phyloP scores from a whole-genome alignment of 345 rosid genomes.

The Salix suchowensis region DNA sequence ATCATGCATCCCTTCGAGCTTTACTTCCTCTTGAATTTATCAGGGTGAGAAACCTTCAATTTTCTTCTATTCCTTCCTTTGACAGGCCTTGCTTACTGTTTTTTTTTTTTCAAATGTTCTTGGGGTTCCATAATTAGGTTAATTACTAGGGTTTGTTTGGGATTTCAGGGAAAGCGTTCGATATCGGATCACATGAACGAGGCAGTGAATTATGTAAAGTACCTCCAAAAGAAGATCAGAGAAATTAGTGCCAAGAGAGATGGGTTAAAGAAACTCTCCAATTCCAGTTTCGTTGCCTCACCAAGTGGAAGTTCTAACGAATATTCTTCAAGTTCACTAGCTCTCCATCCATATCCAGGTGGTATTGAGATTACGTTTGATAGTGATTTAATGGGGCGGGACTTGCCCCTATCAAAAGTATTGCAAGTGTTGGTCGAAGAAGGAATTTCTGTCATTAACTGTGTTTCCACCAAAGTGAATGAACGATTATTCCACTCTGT shows the following conservation, averaged over 20 bases:
- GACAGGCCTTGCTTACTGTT: neutral
- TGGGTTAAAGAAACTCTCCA: conserved; percentile 30
- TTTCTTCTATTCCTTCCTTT: neutral
- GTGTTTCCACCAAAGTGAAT: conserved; percentile 49
- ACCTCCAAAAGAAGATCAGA: conserved; percentile 39
- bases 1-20: conserved; percentile 49
- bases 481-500: conserved; percentile 42
- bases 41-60: conserved; percentile 38
- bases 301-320: conserved; percentile 11
- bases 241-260: conserved; percentile 41
- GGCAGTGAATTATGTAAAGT: conserved; percentile 64
- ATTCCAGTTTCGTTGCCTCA: conserved; percentile 5
- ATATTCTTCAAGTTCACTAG: conserved; percentile 16
- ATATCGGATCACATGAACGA: conserved; percentile 81
- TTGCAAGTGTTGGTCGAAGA: conserved; percentile 40
- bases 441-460: conserved; percentile 45
- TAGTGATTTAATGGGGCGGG: conserved; percentile 25
- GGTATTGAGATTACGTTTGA: conserved; percentile 55
- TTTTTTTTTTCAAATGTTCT: neutral
- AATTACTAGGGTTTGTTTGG: conserved; percentile 14
- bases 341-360: conserved; percentile 35
- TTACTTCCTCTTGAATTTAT: conserved; percentile 65
- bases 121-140: neutral
- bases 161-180: conserved; percentile 77
- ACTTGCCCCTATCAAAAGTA: conserved; percentile 42